These are phyloP conservation scores for Gossypioides kirkii DNA, from an alignment of 345 rosid genomes.

Conservation along the genomic window DNA sequence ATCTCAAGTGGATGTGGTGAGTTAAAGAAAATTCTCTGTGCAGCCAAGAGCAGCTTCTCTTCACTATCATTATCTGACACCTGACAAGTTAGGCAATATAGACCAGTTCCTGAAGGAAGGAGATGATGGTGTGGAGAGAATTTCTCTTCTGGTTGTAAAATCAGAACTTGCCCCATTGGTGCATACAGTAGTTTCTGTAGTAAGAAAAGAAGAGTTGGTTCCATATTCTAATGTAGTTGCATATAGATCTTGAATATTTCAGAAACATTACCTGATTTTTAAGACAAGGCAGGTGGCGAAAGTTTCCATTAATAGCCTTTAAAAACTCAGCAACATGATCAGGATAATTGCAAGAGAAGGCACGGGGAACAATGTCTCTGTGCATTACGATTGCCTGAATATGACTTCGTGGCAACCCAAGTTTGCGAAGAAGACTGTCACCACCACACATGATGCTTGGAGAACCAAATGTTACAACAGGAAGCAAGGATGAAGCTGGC, in stretches of 20 bases:
- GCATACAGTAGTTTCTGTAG: constrained; percentile 71
- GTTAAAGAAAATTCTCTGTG: constrained; percentile 66
- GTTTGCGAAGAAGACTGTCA: constrained; percentile 65
- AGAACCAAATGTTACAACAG: constrained; percentile 88
- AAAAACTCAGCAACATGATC: constrained; percentile 66
- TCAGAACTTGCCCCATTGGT: constrained; percentile 92
- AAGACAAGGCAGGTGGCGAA: constrained; percentile 85
- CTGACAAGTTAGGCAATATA: constrained; percentile 49
- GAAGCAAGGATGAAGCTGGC: constrained; percentile 70
- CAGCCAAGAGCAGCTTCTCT: constrained; percentile 64
- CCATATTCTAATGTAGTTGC: background rate
- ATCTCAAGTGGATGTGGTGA: constrained; percentile 99
- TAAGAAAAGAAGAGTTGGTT: constrained; percentile 2
- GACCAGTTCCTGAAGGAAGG: constrained; percentile 90
- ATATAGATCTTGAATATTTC: background rate
- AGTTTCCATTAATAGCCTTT: constrained; percentile 80
- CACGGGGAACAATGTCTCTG: constrained; percentile 95
- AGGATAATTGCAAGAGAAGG: constrained; percentile 93
- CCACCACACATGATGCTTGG: constrained; percentile 98
- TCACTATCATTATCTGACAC: constrained; percentile 34
- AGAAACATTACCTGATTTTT: constrained; percentile 54
- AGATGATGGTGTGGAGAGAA: constrained; percentile 83
- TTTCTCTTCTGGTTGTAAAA: constrained; percentile 86
- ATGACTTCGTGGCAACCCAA: constrained; percentile 72
- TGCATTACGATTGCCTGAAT: constrained; percentile 75